phyloP scores from a whole-genome alignment of 306 rosid species.

The Castanea mollissima region DNA sequence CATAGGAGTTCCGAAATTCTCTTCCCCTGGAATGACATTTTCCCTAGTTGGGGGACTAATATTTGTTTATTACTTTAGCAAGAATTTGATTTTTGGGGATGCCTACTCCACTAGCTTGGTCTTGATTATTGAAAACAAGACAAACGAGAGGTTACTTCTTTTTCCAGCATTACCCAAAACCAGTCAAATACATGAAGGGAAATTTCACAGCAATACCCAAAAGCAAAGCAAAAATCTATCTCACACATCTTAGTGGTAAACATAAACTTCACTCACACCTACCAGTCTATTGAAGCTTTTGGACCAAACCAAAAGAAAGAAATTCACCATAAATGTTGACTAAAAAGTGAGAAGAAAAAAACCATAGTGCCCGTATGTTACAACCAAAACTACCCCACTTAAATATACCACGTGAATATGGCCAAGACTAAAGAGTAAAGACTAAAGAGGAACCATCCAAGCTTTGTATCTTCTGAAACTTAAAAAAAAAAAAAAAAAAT shows the following conservation, averaged over 20 bases:
- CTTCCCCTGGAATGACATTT: no score
- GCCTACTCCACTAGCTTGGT: not conserved
- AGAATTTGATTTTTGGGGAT: not conserved
- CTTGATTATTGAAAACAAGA: not conserved
- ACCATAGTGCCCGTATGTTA: no score
- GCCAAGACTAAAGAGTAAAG: no score
- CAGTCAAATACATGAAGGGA: not conserved
- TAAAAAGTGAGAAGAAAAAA: not conserved
- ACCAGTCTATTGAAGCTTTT: not conserved
- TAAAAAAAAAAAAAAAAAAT: not conserved
- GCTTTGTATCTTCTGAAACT: not conserved
- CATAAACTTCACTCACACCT: not conserved
- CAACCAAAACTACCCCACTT: not conserved
- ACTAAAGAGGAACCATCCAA: conserved; percentile 24
- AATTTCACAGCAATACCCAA: conserved; percentile 20
- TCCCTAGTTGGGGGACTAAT: no score
- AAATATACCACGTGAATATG: not conserved
- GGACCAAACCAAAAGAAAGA: conserved; percentile 8
- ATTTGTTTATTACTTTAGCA: no score
- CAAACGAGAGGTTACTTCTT: not conserved
- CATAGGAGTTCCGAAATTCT: no score
- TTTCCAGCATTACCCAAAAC: not conserved
- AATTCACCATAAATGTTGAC: conserved; percentile 6
- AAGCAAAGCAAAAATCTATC: not conserved
- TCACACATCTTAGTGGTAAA: not conserved